Base-by-base conservation (phyloP, 78 protist species). In the Anaeramoeba flamelloides region DNA sequence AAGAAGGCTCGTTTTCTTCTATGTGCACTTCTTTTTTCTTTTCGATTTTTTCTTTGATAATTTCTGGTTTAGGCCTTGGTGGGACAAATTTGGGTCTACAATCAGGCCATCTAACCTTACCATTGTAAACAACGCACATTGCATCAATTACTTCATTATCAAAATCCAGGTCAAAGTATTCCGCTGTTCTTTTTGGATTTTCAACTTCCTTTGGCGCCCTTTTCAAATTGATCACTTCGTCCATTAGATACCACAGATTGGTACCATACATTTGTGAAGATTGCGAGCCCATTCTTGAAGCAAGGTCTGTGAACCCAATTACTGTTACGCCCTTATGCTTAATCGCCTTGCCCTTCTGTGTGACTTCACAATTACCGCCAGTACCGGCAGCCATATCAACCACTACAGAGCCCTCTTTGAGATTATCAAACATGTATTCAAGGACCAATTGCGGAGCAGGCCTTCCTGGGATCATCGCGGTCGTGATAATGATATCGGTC, bases 361-460 rank as follows among this genome's bases (percentile, higher is more conserved):
- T 86, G 75, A 40, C 8, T 39, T 0, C 86, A n/a, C 85, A 64
- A 84, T 95, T 95, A n/a, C 99, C 99, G 31, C 99, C 99, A 0
- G 93, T 82, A 74, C 83, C 89, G 34, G 99, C 95, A 0, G 98
- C 99, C 0, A 97, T 85, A 86, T 97, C 99, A 38, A 97, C 97
- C 0, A 90, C 41, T 32, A 97, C 99, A 2, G 94, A 85, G 30
- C 99, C 99, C n/a, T 76, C 82, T 82, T 87, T 87, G 83, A 88
- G 41, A 41, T 3, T 1, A 30, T 2, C 39, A 34, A 89, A 88
- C 93, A 90, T 89, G 2, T 82, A 87, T 41, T 83, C 82, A 75
- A 81, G 78, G 79, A 96, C 87, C 41, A 96, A 83, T n/a, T 38
- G 81, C 4, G 97, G 97, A 0, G 97, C 95, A 37, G 74, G 76